Base-by-base conservation (phyloP, 129 eudicot genomes). In the Helianthus tuberosus region DNA sequence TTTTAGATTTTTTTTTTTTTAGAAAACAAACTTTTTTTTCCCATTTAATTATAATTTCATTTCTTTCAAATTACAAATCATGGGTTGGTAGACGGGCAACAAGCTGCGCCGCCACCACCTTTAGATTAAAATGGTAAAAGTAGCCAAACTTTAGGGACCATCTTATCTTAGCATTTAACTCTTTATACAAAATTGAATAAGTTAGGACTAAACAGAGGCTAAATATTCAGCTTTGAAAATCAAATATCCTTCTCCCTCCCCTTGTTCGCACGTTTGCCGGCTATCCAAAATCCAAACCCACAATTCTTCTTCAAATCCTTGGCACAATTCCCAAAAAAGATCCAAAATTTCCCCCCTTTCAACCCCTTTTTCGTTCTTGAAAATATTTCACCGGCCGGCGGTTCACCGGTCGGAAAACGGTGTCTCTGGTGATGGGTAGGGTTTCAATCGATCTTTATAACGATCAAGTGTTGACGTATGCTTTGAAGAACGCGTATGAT, bases 351-450 rank as follows among this genome's bases (percentile, higher is more conserved):
- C 68, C 3, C 53, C 11, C 35, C 32, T 27, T 27, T 27, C 32
- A 27, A 27, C 32, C 32, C 36, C 17, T 27, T 50, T 39, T 11
- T 27, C 46, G 43, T 62, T 64, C 48, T 27, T 10, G 58, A 53
- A 71, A 43, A 2, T 0, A 23, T 51, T 70, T 70, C 72, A n/a
- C 77, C 67, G 77, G 73, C 75, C 75, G 75, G 82, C 53, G 59
- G 66, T 53, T 44, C 25, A 23, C 52, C 67, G 39, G 66, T 70
- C 66, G 75, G 48, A 47, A 17, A 76, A 76, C 46, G 61, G 76
- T 58, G 61, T 82, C 6, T 73, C 77, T 68, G 80, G 78, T 65
- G 62, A 85, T 85, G 89, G 76, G 73, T 66, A 72, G 78, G 86
- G 67, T 53, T 23, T 41, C 69, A 82, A 48, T 85, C 72, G 91